Evolutionary conservation across 192 early-diverging fungal species (phyloP).

Genomic region (Gonapodya sp.): DNA sequence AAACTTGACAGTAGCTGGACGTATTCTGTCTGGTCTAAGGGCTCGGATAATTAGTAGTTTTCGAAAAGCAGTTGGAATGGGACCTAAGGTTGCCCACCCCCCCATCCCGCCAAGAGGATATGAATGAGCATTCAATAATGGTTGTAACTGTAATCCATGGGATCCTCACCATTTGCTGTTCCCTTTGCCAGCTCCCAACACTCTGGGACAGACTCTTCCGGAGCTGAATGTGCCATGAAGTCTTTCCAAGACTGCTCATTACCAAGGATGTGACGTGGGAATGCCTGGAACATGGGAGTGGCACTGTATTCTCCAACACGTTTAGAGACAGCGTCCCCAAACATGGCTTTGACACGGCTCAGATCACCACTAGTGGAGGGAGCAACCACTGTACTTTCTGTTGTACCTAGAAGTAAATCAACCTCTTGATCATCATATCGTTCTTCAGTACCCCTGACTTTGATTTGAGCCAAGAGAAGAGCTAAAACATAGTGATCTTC

Average conservation of each 20-base stretch:
- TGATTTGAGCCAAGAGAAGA: conserved; percentile 78
- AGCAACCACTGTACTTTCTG: neutral
- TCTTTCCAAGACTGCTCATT: conserved; percentile 36
- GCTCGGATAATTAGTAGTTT: conserved; percentile 73
- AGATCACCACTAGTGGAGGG: neutral
- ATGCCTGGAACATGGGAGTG: conserved; percentile 20
- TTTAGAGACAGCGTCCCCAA: conserved; percentile 28
- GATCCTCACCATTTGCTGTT: neutral
- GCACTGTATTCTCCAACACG: conserved; percentile 2
- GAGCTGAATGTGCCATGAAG: conserved; percentile 30
- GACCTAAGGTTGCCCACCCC: too few species aligned
- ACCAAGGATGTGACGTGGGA: conserved; percentile 26
- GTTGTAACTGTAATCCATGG: too few species aligned
- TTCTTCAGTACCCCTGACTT: conserved; percentile 50
- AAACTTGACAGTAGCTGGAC: conserved; percentile 59
- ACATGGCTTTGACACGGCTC: neutral
- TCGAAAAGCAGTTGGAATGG: conserved; percentile 32
- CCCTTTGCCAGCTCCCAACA: conserved; percentile 31
- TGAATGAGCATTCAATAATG: too few species aligned
- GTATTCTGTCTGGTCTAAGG: conserved; percentile 82
- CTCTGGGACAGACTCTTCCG: conserved; percentile 40
- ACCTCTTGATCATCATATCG: conserved; percentile 52
- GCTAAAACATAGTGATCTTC: conserved; percentile 87
- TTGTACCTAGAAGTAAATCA: conserved; percentile 52
- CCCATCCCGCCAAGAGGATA: too few species aligned